Base-by-base conservation (phyloP, 2,329 filamentous ascomycete species). In the Botrytis tulipae region DNA sequence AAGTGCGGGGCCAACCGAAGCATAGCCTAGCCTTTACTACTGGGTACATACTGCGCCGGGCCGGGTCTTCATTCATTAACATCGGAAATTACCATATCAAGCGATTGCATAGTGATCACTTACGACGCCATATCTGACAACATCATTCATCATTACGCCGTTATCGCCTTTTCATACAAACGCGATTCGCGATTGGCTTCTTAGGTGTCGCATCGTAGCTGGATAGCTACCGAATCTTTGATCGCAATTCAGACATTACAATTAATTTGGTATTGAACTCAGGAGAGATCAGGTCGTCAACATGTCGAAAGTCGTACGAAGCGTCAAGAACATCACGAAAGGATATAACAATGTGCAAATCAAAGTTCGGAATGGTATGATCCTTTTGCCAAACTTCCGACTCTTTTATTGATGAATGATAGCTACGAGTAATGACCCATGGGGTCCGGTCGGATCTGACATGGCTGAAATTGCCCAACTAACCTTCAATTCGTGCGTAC, bases 271-370 rank as follows among this genome's bases (percentile, higher is more conserved):
- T 37, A 20, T 66, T 20, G 46, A 65, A 72, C 37, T 72, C 37
- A 72, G 46, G 70, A 66, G 70, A 72, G 37, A 57, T 72, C 46
- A 54, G 46, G 71, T 77, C 77, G 77, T 78, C 78, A 87, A 81
- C 76, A 99, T 99, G 96, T 98, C 95, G 74, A 97, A 97, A 85
- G 94, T 98, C 83, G 94, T 98, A 82, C 90, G 96, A 84, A 97
- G 93, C 82, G 95, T 98, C 81, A 98, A 98, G 87, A 99, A 98
- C 87, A 95, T 99, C 84, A 98, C 96, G 83, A 99, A 98, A 86
- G 96, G 96, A 80, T 99, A 99, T 83, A 98, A 95, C 51, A 91
- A 89, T 78, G 94, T 97, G 80, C 95, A 99, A 87, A 93, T 98
- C 83, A 98, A 98, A 87, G 96, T 99, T 83, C 91, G 95, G 86